Evolutionary conservation across 768 basidiomycete genomes (phyloP).

Genomic region (Cyclocybe cylindracea): DNA sequence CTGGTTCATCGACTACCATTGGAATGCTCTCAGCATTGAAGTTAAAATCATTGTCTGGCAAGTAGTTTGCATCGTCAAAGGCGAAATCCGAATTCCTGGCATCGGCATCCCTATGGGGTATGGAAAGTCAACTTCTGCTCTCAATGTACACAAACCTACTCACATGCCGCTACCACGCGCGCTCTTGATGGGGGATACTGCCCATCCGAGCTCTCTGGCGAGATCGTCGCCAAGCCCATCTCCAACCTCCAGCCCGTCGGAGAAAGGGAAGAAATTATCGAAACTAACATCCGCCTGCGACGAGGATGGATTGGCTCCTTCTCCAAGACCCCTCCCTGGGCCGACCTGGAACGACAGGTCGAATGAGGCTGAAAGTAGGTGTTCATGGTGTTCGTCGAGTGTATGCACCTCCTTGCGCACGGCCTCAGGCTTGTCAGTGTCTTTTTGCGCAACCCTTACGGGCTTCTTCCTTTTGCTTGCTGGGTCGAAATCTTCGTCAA

Average conservation of each 20-base stretch:
- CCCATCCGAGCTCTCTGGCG: constrained; percentile 78
- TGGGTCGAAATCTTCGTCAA: constrained; percentile 55
- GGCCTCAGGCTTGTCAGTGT: constrained; percentile 38
- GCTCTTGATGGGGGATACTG: constrained; percentile 32
- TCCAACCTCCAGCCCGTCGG: constrained; percentile 58
- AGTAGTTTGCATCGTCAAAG: constrained; percentile 16
- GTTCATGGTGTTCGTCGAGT: constrained; percentile 70
- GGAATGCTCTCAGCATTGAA: constrained; percentile 1
- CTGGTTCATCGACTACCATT: background rate
- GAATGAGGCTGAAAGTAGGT: constrained; percentile 66
- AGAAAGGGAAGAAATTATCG: constrained; percentile 51
- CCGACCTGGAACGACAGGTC: constrained; percentile 52
- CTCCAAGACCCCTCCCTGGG: constrained; percentile 2
- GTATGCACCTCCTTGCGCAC: constrained; percentile 58
- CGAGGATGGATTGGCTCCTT: constrained; percentile 42
- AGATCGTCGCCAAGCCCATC: constrained; percentile 70
- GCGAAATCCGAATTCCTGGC: constrained; percentile 26
- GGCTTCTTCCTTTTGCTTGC: constrained; percentile 15
- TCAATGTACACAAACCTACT: background rate
- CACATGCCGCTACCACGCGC: constrained; percentile 13
- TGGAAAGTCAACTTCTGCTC: too few species aligned
- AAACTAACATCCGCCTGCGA: constrained; percentile 55
- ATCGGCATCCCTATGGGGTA: background rate
- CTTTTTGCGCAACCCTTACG: constrained; percentile 27
- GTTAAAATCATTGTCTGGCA: constrained; percentile 12